Evolutionary conservation across 2,329 filamentous ascomycete species (phyloP).

Genomic region (Simplicillium sp.): DNA sequence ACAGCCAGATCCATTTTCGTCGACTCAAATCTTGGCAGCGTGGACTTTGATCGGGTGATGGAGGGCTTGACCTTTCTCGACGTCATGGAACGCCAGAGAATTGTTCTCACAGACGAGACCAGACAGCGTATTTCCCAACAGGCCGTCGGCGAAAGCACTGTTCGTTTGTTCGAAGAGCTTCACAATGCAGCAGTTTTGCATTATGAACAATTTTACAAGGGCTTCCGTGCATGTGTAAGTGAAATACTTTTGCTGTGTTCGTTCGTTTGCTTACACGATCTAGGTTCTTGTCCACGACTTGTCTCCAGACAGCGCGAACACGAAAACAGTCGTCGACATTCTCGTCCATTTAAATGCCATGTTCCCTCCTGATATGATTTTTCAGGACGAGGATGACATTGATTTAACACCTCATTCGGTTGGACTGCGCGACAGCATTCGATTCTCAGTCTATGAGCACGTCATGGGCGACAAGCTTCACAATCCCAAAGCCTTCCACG

Average conservation of each 20-base stretch:
- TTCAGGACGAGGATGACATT: conserved; percentile 12
- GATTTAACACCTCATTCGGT: conserved; percentile 18
- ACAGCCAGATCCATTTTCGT: conserved; percentile 17
- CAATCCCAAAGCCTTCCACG: conserved; percentile 10
- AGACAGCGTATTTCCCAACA: conserved; percentile 4
- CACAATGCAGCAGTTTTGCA: conserved; percentile 16
- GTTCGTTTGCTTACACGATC: not conserved
- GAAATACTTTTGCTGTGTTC: not conserved
- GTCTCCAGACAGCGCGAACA: conserved; percentile 2
- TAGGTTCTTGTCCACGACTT: conserved; percentile 19
- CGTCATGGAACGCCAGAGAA: conserved; percentile 20
- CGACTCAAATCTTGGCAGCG: conserved; percentile 14
- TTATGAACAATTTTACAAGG: conserved; percentile 21
- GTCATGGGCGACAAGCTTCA: conserved; percentile 16
- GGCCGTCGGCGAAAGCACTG: conserved; percentile 5
- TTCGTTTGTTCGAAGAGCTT: conserved; percentile 16
- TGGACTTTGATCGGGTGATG: conserved; percentile 15
- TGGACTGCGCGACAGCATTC: conserved; percentile 22
- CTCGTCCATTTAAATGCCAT: conserved; percentile 26
- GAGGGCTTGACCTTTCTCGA: conserved; percentile 21
- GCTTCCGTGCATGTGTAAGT: conserved; percentile 22
- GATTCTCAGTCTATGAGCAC: conserved; percentile 23
- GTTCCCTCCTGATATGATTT: conserved; percentile 17
- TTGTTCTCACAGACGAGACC: conserved; percentile 2
- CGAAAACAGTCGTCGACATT: conserved; percentile 10